A percentile compares a stretch with the other conserved stretches of the same genome.
phyloP scores from a whole-genome alignment of 495 filamentous ascomycete genomes.

The Neurospora tetrasperma region DNA sequence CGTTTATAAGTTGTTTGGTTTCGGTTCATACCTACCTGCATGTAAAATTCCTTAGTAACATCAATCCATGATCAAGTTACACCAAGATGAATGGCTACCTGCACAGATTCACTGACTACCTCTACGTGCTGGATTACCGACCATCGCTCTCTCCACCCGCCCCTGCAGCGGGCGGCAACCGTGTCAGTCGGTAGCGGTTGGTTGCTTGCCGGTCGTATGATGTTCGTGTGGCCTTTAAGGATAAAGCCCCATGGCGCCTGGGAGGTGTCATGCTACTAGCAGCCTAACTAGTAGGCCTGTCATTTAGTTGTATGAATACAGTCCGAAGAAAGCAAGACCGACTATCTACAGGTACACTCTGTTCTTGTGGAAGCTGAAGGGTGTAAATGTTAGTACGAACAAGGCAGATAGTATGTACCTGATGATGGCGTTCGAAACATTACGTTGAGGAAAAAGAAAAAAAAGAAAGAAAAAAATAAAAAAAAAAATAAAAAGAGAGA shows the following conservation, averaged over 20 bases:
- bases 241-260: neutral
- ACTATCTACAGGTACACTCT: neutral
- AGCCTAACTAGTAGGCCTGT: neutral
- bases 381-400: neutral
- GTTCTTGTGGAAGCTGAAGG: neutral
- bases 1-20: neutral
- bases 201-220: neutral
- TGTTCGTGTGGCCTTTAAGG: neutral
- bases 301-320: too few species aligned
- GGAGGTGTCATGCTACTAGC: neutral
- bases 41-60: neutral
- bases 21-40: neutral
- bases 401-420: neutral
- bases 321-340: neutral
- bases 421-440: neutral
- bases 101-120: neutral
- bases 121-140: neutral
- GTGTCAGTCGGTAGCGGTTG: neutral
- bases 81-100: neutral
- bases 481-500: neutral
- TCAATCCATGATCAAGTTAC: neutral
- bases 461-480: too few species aligned
- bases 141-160: neutral
- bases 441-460: neutral
- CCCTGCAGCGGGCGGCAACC: neutral